Conservation (phyloP, 2,329 filamentous ascomycete species). For the Nigrospora sphaerica region DNA sequence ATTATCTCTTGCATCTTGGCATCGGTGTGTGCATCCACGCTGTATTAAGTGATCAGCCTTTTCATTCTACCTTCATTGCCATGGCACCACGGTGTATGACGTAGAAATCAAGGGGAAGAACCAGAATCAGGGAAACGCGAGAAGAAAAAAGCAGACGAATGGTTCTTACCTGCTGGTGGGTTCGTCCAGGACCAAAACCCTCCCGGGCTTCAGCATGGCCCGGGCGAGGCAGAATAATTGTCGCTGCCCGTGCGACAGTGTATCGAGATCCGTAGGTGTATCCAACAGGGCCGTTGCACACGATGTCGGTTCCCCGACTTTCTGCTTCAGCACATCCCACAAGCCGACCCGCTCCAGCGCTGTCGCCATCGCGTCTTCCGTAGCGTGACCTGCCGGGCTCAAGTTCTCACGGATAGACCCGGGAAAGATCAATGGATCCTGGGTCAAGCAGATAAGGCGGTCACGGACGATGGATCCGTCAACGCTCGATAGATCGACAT, state of each 20-base stretch:
- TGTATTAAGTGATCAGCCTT: neutral
- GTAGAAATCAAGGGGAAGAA: no score
- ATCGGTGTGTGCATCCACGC: slow-evolving; percentile 3
- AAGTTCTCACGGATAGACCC: slow-evolving; percentile 3
- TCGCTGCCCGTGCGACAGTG: slow-evolving; percentile 1
- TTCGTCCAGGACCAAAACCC: slow-evolving; percentile 6
- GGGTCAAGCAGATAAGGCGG: neutral
- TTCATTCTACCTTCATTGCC: no score
- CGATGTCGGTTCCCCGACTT: neutral
- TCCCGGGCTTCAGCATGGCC: slow-evolving; percentile 1
- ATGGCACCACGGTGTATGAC: no score
- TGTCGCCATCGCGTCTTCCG: neutral
- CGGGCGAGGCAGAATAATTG: slow-evolving; percentile 5
- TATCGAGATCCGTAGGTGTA: neutral
- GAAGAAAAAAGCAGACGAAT: no score
- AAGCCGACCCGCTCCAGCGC: slow-evolving; percentile 1
- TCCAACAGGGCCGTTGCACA: neutral
- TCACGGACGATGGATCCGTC: neutral
- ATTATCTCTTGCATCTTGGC: slow-evolving; percentile 3
- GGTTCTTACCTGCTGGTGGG: slow-evolving; percentile 6
- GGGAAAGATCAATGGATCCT: slow-evolving; percentile 5
- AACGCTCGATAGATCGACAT: neutral
- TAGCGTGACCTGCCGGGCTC: neutral
- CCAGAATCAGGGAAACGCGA: no score
- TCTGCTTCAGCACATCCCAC: neutral